Conservation (phyloP, 2,329 filamentous ascomycete species). For the Curvularia eragrostidis region DNA sequence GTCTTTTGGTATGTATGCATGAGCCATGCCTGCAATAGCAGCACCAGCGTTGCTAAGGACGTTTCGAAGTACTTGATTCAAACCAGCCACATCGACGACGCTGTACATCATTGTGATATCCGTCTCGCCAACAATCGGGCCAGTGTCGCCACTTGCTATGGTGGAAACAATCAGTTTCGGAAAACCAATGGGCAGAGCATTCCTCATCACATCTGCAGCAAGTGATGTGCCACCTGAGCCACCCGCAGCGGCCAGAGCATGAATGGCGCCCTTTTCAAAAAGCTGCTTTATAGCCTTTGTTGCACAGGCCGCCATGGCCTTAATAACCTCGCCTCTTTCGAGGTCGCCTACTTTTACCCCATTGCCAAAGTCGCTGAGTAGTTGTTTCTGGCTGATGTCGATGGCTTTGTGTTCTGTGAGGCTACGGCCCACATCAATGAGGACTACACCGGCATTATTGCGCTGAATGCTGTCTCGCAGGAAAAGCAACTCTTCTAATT, state of each 20-base stretch:
- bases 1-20: conserved; percentile 47
- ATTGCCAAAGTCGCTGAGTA: conserved; percentile 47
- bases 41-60: conserved; percentile 69
- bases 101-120: conserved; percentile 75
- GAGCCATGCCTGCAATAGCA: conserved; percentile 66
- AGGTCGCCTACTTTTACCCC: conserved; percentile 48
- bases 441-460: conserved; percentile 48
- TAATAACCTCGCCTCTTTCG: conserved; percentile 63
- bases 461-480: conserved; percentile 57
- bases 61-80: conserved; percentile 64
- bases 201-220: conserved; percentile 66
- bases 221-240: conserved; percentile 70
- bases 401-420: conserved; percentile 56
- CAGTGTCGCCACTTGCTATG: conserved; percentile 70
- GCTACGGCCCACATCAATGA: conserved; percentile 64
- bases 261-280: conserved; percentile 50
- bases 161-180: conserved; percentile 76
- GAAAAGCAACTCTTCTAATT: conserved; percentile 65
- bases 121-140: conserved; percentile 69
- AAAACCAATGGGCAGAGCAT: conserved; percentile 67
- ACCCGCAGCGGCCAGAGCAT: conserved; percentile 66
- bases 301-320: conserved; percentile 61
- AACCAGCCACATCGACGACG: conserved; percentile 72
- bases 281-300: conserved; percentile 53
- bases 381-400: conserved; percentile 51